Percentiles rank a stretch among this genome's conserved stretches.
phyloP scores from a whole-genome alignment of 306 rosid genomes.

The Rubus parviflorus region DNA sequence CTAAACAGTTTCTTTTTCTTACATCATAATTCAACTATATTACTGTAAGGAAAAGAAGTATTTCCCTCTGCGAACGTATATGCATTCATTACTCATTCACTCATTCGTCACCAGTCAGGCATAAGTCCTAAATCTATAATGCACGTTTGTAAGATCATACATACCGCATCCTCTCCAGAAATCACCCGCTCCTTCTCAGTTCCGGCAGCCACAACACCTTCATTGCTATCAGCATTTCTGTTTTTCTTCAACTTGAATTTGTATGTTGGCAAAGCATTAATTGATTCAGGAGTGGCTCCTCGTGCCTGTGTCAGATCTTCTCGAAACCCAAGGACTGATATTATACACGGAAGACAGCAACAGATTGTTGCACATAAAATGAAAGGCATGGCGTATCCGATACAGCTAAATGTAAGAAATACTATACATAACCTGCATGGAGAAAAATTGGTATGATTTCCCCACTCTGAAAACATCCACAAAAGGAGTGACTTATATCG shows the following conservation, averaged over 20 bases:
- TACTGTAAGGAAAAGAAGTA: too few species aligned
- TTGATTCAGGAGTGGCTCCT: slow-evolving; percentile 93
- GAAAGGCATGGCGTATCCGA: slow-evolving; percentile 99
- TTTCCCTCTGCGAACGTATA: background rate
- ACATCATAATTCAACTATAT: too few species aligned
- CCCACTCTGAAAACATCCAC: slow-evolving; percentile 10
- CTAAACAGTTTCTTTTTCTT: too few species aligned
- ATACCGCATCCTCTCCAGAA: slow-evolving; percentile 95
- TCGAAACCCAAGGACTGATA: slow-evolving; percentile 89
- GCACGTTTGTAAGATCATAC: slow-evolving; percentile 19
- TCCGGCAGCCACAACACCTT: slow-evolving; percentile 87
- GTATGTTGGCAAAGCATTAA: slow-evolving; percentile 79
- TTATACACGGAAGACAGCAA: slow-evolving; percentile 96
- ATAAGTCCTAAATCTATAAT: background rate
- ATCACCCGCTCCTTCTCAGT: slow-evolving; percentile 82
- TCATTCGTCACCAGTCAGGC: background rate
- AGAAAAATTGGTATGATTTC: slow-evolving; percentile 26
- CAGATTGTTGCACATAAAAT: slow-evolving; percentile 96
- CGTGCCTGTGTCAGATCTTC: slow-evolving; percentile 79
- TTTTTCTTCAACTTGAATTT: slow-evolving; percentile 83
- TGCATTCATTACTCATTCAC: background rate
- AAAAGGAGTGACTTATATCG: background rate
- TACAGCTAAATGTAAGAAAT: slow-evolving; percentile 92
- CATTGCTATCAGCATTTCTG: slow-evolving; percentile 55
- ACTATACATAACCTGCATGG: slow-evolving; percentile 87